phyloP scores from a whole-genome alignment of 129 eudicot genomes.

The Chrysanthemum makinoi region DNA sequence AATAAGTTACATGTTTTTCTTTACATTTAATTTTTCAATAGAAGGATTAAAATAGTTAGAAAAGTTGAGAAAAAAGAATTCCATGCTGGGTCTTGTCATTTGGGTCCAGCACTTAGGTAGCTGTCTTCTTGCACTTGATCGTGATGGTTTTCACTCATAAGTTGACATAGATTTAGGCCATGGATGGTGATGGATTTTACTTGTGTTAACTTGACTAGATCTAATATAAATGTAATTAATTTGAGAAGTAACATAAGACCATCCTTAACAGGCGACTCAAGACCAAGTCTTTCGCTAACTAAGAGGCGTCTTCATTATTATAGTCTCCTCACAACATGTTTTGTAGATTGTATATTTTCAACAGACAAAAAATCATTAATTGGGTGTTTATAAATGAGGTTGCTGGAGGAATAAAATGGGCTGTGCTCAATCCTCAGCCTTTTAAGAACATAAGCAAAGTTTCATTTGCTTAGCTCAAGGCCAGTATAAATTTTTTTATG shows the following conservation, averaged over 20 bases:
- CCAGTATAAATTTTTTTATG: no score
- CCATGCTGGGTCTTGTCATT: background rate
- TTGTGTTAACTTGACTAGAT: conserved; percentile 3
- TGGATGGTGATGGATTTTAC: conserved; percentile 10
- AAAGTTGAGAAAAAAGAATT: background rate
- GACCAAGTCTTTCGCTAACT: no score
- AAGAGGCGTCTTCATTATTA: no score
- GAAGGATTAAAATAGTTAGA: background rate
- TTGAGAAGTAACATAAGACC: background rate
- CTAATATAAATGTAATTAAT: background rate
- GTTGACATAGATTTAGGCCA: background rate
- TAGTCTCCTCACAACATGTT: no score
- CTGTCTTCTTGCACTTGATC: conserved; percentile 12
- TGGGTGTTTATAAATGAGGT: no score
- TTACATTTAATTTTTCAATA: background rate
- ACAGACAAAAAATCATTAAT: no score
- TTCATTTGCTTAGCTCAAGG: no score
- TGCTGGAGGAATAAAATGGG: no score
- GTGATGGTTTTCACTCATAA: background rate
- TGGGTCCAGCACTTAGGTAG: conserved; percentile 12
- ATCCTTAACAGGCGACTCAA: no score
- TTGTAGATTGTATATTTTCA: no score
- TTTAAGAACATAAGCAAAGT: no score
- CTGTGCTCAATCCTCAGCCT: no score
- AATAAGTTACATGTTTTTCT: background rate